Conservation (phyloP, 2,329 filamentous ascomycete species). For the Macrophomina tecta region DNA sequence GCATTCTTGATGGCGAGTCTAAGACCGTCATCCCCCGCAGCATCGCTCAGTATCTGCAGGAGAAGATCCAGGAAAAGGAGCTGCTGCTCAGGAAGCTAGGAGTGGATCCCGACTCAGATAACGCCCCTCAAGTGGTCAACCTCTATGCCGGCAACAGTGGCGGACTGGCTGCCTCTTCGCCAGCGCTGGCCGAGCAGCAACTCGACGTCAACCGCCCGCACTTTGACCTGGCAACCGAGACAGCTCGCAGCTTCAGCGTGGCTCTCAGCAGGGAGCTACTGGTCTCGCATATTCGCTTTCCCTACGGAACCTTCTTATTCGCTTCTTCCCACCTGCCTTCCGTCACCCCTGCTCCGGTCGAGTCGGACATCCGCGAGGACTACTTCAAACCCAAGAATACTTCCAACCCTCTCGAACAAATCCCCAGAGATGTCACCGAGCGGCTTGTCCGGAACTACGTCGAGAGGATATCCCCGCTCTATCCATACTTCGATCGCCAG, state of each 20-base stretch:
- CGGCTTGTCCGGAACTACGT: conserved; percentile 21
- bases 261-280: conserved; percentile 14
- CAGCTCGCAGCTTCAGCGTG: conserved; percentile 17
- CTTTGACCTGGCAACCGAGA: conserved; percentile 25
- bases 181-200: neutral
- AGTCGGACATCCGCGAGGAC: conserved; percentile 14
- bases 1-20: conserved; percentile 28
- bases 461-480: conserved; percentile 24
- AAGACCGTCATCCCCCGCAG: conserved; percentile 28
- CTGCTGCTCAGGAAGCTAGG: conserved; percentile 19
- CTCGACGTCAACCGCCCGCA: neutral
- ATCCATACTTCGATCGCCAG: conserved; percentile 20
- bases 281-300: conserved; percentile 20
- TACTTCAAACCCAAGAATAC: conserved; percentile 11
- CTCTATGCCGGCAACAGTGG: neutral
- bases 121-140: neutral
- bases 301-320: conserved; percentile 26
- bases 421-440: conserved; percentile 18
- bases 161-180: neutral
- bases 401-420: conserved; percentile 23
- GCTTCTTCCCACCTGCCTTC: conserved; percentile 24
- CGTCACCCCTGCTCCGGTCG: neutral
- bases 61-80: conserved; percentile 29
- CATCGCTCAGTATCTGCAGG: conserved; percentile 27
- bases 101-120: conserved; percentile 14